Evolutionary conservation across 352 stramenopile genomes (phyloP).

Genomic region (Globisporangium paroecandrum): DNA sequence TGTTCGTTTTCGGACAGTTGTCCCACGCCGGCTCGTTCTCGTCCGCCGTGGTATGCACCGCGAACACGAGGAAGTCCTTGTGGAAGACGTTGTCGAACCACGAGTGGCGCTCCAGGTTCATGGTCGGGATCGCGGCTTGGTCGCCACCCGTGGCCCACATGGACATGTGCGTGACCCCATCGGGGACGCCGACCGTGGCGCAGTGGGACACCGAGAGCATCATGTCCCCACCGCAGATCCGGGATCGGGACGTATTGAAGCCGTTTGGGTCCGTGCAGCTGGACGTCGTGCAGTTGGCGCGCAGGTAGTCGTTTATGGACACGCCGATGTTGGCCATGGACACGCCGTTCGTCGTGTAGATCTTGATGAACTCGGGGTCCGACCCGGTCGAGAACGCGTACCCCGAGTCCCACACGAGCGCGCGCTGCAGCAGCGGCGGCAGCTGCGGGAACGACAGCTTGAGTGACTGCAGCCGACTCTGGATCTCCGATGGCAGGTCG

Average conservation of each 20-base stretch:
- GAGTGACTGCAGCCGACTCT: not conserved
- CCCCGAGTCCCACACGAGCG: slow-evolving; percentile 39
- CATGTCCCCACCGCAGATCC: slow-evolving; percentile 29
- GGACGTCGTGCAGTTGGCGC: slow-evolving; percentile 23
- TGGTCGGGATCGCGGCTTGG: slow-evolving; percentile 5
- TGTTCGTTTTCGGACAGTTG: slow-evolving; percentile 15
- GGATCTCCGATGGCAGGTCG: slow-evolving; percentile 16
- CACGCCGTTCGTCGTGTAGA: slow-evolving; percentile 26
- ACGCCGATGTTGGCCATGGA: slow-evolving; percentile 27
- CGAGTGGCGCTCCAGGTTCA: slow-evolving; percentile 20
- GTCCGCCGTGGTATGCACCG: slow-evolving; percentile 15
- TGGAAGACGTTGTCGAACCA: slow-evolving; percentile 15
- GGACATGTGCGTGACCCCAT: slow-evolving; percentile 15
- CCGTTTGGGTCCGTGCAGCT: slow-evolving; percentile 27
- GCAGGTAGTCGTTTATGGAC: slow-evolving; percentile 23
- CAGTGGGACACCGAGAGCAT: slow-evolving; percentile 36
- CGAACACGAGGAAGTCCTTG: slow-evolving; percentile 16
- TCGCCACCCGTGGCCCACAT: slow-evolving; percentile 30
- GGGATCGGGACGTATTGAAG: slow-evolving; percentile 5
- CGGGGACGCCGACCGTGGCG: slow-evolving; percentile 19
- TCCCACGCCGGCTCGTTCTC: slow-evolving; percentile 25
- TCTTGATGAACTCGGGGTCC: slow-evolving; percentile 16
- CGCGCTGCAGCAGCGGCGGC: slow-evolving; percentile 28
- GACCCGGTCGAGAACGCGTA: slow-evolving; percentile 20
- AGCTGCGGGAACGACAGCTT: slow-evolving; percentile 17